Evolutionary conservation across 495 filamentous ascomycete species (phyloP).

Genomic region (Hypoxylon cercidicola): DNA sequence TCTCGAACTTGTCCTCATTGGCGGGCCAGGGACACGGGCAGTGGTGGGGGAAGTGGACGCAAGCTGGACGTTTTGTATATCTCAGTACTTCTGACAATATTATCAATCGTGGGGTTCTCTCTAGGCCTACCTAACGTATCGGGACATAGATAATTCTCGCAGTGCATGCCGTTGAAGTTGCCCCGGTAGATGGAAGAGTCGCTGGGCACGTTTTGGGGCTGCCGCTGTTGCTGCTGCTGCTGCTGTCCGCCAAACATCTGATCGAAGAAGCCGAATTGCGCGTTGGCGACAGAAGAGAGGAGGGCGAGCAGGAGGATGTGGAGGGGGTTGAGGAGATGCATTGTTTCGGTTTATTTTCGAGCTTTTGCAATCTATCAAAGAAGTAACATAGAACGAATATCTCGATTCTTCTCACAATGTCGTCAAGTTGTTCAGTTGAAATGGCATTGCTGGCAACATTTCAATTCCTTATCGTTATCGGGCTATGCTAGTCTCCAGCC

Average conservation of each 20-base stretch:
- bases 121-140: constrained; percentile 71
- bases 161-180: constrained; percentile 75
- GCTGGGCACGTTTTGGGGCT: constrained; percentile 78
- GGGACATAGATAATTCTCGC: constrained; percentile 91
- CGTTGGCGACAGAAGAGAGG: constrained; percentile 47
- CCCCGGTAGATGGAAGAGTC: constrained; percentile 81
- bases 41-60: constrained; percentile 93
- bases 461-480: constrained; percentile 42
- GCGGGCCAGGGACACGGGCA: constrained; percentile 87
- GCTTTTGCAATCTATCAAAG: background rate
- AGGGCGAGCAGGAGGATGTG: constrained; percentile 45
- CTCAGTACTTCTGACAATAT: too few species aligned
- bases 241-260: constrained; percentile 72
- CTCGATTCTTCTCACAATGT: constrained; percentile 3
- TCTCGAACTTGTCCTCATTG: constrained; percentile 88
- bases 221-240: constrained; percentile 70
- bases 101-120: too few species aligned
- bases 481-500: background rate
- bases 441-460: constrained; percentile 46
- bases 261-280: constrained; percentile 91
- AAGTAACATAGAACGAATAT: background rate
- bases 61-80: constrained; percentile 58
- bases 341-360: constrained; percentile 20
- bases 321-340: constrained; percentile 37
- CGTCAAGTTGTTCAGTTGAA: constrained; percentile 5